Evolutionary conservation across 192 early-diverging fungal species (phyloP).

Genomic region (Dimargaris verticillata): DNA sequence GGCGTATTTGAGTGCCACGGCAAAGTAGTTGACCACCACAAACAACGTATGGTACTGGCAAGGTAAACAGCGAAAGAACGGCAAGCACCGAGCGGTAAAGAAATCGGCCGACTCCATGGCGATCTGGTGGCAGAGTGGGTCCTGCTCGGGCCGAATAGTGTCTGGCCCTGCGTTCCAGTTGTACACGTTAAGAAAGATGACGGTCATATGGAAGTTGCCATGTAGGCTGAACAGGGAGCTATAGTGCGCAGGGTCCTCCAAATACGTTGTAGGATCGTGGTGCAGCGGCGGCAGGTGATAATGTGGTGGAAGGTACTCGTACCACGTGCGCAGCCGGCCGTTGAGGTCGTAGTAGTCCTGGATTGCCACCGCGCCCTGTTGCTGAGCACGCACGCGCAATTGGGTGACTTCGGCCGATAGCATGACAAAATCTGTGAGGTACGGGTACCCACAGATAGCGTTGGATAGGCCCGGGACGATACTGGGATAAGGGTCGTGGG

Average conservation of each 20-base stretch:
- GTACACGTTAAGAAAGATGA: not conserved
- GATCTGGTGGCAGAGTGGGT: not conserved
- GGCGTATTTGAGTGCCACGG: too few species aligned
- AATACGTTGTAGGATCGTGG: not conserved
- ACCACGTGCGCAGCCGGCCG: not conserved
- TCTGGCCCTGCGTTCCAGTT: not conserved
- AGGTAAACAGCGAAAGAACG: not conserved
- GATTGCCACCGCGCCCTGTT: not conserved
- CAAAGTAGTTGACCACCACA: too few species aligned
- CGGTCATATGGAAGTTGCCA: not conserved
- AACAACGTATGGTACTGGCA: too few species aligned
- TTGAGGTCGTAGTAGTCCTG: conserved; percentile 1
- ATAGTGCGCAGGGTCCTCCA: not conserved
- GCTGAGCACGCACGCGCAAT: not conserved
- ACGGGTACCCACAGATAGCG: not conserved
- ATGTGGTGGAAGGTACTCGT: not conserved
- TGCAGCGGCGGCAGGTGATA: not conserved
- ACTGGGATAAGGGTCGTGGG: not conserved
- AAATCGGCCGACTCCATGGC: conserved; percentile 6
- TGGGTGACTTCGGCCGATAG: not conserved
- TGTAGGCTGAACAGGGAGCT: not conserved
- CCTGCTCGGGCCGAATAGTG: not conserved
- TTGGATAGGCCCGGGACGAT: not conserved
- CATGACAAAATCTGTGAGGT: not conserved
- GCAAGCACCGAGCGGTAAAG: not conserved